Base-by-base conservation (phyloP, 2,329 filamentous ascomycete genomes). In the Sporothrix curviconia region DNA sequence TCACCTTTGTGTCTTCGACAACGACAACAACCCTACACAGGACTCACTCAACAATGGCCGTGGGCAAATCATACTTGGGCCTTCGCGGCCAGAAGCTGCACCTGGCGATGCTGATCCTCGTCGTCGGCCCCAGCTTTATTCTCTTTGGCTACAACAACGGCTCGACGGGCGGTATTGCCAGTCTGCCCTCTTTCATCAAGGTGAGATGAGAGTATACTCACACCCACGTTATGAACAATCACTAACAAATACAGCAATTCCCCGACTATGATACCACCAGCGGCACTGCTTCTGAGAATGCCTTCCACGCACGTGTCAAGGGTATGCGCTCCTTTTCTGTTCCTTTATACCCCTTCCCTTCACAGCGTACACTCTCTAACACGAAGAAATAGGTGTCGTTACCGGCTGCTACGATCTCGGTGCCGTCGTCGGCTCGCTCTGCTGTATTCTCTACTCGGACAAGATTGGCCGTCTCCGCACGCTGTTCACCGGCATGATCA, bases 61-160 rank as follows among this genome's bases (percentile, higher is more conserved):
- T n/a, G n/a, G n/a, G n/a, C 36, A 37, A n/a, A 14, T 4, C 40
- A 11, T 39, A 52, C 49, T 40, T 53, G 19, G 50, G 50, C 37
- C 25, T 43, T 8, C 50, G 50, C 4, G 50, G 50, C 50, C 37
- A 40, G 25, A 53, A 43, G 50, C 37, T 53, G 36, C 50, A 53
- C 11, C 24, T 53, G 50, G 50, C 50, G 2, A 53, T 53, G 50
- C 25, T 53, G 6, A 19, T 53, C 15, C 25, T 53, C 7, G 37
- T 53, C 1, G 50, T 53, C 17, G 50, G 14, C 9, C 50, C 50
- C 14, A 53, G 50, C 24, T 53, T 53, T 17, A 34, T 53, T 12
- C 25, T 53, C 8, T 53, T 53, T 34, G 50, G 50, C 24, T 53
- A 53, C 50, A 53, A 53, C 50, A 53, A 53, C 28, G 50, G 50